phyloP scores from a whole-genome alignment of 805 yeast species.

The Kodamaea nitidulidarum region DNA sequence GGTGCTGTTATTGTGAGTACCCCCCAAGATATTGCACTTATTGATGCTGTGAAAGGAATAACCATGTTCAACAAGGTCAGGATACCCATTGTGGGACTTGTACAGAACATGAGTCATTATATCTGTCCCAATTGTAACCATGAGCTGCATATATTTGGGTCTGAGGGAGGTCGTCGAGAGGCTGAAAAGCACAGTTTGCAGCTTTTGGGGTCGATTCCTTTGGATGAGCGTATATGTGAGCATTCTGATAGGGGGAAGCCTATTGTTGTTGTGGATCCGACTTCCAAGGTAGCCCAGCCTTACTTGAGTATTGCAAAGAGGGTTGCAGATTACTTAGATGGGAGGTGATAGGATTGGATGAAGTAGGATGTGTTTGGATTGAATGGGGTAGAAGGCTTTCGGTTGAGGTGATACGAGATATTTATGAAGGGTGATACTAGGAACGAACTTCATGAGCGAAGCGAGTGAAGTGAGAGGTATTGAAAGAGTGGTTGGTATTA shows the following conservation, averaged over 20 bases:
- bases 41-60: conserved; percentile 77
- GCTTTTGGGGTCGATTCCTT: conserved; percentile 64
- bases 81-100: conserved; percentile 71
- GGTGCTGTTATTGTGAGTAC: conserved; percentile 84
- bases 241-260: conserved; percentile 68
- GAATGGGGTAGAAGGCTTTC: too few relatives aligned
- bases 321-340: conserved; percentile 18
- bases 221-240: conserved; percentile 54
- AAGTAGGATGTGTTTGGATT: too few relatives aligned
- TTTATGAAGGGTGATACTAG: too few relatives aligned
- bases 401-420: too few relatives aligned
- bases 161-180: conserved; percentile 53
- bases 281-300: conserved; percentile 33
- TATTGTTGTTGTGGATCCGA: conserved; percentile 43
- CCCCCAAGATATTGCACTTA: conserved; percentile 79
- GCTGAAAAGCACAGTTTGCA: conserved; percentile 45
- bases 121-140: conserved; percentile 74
- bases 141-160: conserved; percentile 71
- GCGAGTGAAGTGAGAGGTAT: too few relatives aligned
- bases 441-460: too few relatives aligned
- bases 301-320: conserved; percentile 48
- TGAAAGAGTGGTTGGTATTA: too few relatives aligned
- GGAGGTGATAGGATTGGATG: too few relatives aligned
- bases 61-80: conserved; percentile 70
- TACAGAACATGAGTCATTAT: conserved; percentile 78